phyloP scores from a whole-genome alignment of 179 eudicot species.

The Amaranthus tricolor region DNA sequence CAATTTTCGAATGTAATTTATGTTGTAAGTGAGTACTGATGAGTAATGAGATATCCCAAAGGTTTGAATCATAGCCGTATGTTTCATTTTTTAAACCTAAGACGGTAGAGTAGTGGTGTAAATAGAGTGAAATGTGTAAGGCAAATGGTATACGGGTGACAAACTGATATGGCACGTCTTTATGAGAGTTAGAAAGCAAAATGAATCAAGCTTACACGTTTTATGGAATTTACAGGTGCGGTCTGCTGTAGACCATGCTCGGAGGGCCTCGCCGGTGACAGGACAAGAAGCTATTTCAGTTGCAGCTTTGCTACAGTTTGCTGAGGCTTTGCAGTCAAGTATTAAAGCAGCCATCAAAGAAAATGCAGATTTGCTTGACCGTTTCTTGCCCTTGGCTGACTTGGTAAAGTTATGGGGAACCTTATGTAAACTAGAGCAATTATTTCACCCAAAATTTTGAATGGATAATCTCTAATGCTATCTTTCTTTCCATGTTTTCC shows the following conservation, averaged over 20 bases:
- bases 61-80: neutral
- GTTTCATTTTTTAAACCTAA: neutral
- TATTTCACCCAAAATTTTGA: constrained; percentile 9
- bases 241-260: constrained; percentile 64
- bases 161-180: neutral
- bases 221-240: constrained; percentile 48
- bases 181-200: neutral
- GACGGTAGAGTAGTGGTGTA: neutral
- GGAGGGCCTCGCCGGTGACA: constrained; percentile 52
- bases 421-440: constrained; percentile 10
- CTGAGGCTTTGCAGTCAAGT: constrained; percentile 61
- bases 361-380: constrained; percentile 63
- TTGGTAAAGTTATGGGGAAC: constrained; percentile 38
- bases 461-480: constrained; percentile 15
- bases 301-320: constrained; percentile 52
- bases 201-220: neutral
- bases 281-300: constrained; percentile 85
- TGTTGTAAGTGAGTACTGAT: too few species aligned
- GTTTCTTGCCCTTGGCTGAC: constrained; percentile 77
- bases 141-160: neutral
- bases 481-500: constrained; percentile 13
- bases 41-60: too few species aligned
- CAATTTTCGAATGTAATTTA: too few species aligned
- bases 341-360: constrained; percentile 69
- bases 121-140: neutral